Conservation (phyloP, 768 basidiomycete species). For the Pleurotus giganteus region DNA sequence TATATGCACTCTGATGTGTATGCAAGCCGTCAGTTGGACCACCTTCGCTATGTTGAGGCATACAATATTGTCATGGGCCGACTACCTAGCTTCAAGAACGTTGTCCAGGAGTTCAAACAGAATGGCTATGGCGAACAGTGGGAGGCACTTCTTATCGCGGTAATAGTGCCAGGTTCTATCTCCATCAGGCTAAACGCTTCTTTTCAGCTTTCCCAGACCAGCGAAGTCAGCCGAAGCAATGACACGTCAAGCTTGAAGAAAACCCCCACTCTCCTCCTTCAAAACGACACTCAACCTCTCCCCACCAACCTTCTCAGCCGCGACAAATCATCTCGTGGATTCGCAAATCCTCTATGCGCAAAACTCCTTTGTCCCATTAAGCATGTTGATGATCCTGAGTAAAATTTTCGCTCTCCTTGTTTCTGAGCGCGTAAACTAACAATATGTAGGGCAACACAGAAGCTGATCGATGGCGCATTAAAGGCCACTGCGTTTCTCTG, state of each 20-base stretch:
- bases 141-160: not conserved
- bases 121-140: not conserved
- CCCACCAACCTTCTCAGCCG: not conserved
- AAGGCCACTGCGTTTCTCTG: not conserved
- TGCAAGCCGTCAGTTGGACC: not conserved
- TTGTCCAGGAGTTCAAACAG: not conserved
- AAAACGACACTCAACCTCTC: not conserved
- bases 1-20: not conserved
- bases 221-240: not conserved
- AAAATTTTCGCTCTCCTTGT: not conserved
- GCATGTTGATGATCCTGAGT: not conserved
- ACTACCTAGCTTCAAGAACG: not conserved
- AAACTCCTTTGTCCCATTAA: not conserved
- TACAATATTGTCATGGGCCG: not conserved
- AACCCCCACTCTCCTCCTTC: not conserved
- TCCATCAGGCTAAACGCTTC: not conserved
- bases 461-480: constrained; percentile 1
- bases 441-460: not conserved
- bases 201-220: not conserved
- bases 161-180: not conserved
- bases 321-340: not conserved
- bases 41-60: not conserved
- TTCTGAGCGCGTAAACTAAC: not conserved
- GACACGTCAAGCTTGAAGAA: not conserved
- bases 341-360: not conserved